Evolutionary conservation across 2,329 filamentous ascomycete genomes (phyloP), one percentile per base, ranked within the genome.

Genomic region (Neodidymelliopsis sp.): DNA sequence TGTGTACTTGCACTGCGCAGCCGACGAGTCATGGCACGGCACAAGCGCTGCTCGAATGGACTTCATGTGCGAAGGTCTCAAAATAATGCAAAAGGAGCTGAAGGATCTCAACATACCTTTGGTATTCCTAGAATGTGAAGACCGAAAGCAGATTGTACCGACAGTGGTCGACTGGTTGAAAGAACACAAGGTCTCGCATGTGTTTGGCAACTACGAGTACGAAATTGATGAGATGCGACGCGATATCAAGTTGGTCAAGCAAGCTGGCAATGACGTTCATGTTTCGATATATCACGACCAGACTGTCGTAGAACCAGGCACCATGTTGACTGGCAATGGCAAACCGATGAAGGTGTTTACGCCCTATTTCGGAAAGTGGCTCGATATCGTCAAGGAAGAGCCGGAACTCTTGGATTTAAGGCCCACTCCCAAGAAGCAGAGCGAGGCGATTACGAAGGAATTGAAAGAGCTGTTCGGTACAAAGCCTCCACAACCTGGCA

Each of bases 311-410:
- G 73, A 77, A 40, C 79, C 79, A 2, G 76, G 75, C 4, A 71
- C 67, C 2, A 66, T 81, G 54, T 59, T 57, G 1, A 78, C 74
- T 1, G 70, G 73, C 1, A 63, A 37, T 9, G 78, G 76, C 4
- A 77, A 72, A 23, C 78, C 79, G 0, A 76, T 77, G 69, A 80
- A 81, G 47, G 77, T 81, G 9, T 81, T 81, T 63, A 79, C 77
- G 0, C 79, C 78, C 0, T 81, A 80, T 49, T 77, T 79, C 53
- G 74, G 72, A 41, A 63, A 67, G 0, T 81, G 79, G 79, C 68
- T 81, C 1, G 63, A 60, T 5, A 68, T 74, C 16, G 65, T 79
- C 22, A 77, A 75, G 44, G 53, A 66, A 1, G 63, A 78, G 24
- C 75, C 76, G 0, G 63, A 67, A 23, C 67, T 80, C 2, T 66